These are phyloP conservation scores for Lagerstroemia speciosa DNA, from an alignment of 345 rosid genomes.

Conservation along the genomic window DNA sequence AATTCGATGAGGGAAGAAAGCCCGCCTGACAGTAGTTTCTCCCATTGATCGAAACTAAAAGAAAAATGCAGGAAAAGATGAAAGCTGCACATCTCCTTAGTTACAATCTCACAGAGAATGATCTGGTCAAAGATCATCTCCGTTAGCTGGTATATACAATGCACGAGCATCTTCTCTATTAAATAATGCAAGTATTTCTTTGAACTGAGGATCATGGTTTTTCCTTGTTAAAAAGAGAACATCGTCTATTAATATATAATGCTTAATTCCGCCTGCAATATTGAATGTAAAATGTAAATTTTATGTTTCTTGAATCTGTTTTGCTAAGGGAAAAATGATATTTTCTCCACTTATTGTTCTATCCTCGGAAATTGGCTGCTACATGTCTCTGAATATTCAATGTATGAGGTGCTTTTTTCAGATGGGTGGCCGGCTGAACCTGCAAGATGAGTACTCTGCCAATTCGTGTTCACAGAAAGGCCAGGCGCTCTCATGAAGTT, in stretches of 20 bases:
- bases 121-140: slow-evolving; percentile 92
- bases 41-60: slow-evolving; percentile 71
- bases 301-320: too few relatives aligned
- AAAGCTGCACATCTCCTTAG: slow-evolving; percentile 61
- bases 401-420: too few relatives aligned
- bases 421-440: slow-evolving; percentile 73
- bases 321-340: too few relatives aligned
- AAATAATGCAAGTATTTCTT: neutral
- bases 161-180: neutral
- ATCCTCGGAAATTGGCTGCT: too few relatives aligned
- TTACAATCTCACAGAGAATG: slow-evolving; percentile 69
- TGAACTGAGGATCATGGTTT: neutral
- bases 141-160: slow-evolving; percentile 64
- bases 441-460: slow-evolving; percentile 78
- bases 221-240: slow-evolving; percentile 17
- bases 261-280: too few relatives aligned
- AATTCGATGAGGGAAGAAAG: too few relatives aligned
- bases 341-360: too few relatives aligned
- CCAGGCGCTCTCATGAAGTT: slow-evolving; percentile 95
- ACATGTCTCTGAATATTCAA: too few relatives aligned
- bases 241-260: too few relatives aligned
- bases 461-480: slow-evolving; percentile 80
- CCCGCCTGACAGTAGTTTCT: too few relatives aligned
- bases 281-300: too few relatives aligned
- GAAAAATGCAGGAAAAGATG: slow-evolving; percentile 63